These are phyloP conservation scores for Suhomyces sp. DNA, from an alignment of 805 yeast species.

Conservation along the genomic window DNA sequence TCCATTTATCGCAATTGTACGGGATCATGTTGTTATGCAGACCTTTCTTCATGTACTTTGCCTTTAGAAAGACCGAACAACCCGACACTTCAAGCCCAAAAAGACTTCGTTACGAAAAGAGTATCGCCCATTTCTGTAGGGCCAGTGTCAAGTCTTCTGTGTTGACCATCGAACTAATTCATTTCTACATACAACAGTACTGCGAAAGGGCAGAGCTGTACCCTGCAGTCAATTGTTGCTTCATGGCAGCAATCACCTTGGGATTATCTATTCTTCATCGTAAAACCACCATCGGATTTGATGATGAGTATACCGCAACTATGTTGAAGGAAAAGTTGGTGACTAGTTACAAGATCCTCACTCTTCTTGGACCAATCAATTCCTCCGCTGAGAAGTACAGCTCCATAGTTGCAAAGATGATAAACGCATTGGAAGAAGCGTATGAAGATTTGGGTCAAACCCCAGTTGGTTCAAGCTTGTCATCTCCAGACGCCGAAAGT, in stretches of 20 bases:
- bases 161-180: conserved; percentile 30
- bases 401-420: conserved; percentile 13
- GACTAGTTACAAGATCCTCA: conserved; percentile 8
- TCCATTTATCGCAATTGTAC: conserved; percentile 36
- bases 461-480: neutral
- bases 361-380: conserved; percentile 11
- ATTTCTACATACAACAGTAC: conserved; percentile 21
- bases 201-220: conserved; percentile 37
- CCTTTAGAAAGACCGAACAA: conserved; percentile 7
- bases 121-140: conserved; percentile 25
- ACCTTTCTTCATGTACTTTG: conserved; percentile 39
- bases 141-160: conserved; percentile 37
- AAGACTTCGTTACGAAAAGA: conserved; percentile 10
- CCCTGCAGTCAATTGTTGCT: conserved; percentile 27
- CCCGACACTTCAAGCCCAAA: conserved; percentile 2
- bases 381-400: conserved; percentile 11
- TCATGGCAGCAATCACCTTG: conserved; percentile 35
- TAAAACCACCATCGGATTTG: conserved; percentile 6
- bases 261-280: conserved; percentile 28
- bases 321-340: conserved; percentile 10
- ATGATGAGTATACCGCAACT: conserved; percentile 13
- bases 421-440: conserved; percentile 8
- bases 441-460: conserved; percentile 5
- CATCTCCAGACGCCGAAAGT: conserved; percentile 1
- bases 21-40: conserved; percentile 37